phyloP scores from a whole-genome alignment of 176 grass and related monocot genomes.

The Otatea glauca region DNA sequence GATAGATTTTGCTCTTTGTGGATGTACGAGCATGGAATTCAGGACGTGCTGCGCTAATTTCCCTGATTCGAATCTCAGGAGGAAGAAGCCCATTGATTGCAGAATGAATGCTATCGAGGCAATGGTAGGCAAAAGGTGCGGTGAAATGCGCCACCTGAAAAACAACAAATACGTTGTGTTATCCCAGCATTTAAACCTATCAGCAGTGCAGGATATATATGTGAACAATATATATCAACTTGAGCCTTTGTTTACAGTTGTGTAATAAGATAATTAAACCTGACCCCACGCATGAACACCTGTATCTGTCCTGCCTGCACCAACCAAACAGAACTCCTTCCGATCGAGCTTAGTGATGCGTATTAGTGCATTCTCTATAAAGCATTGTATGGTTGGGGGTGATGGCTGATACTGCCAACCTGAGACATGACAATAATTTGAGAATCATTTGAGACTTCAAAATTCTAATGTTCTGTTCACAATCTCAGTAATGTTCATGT shows the following conservation, averaged over 20 bases:
- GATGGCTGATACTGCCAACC: conserved; percentile 97
- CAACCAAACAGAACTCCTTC: conserved; percentile 81
- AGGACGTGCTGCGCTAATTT: conserved; percentile 69
- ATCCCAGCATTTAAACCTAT: neutral
- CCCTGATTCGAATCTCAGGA: conserved; percentile 81
- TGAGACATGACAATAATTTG: conserved; percentile 43
- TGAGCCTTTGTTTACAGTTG: conserved; percentile 38
- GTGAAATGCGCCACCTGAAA: conserved; percentile 87
- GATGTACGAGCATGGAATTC: conserved; percentile 91
- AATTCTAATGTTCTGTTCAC: neutral
- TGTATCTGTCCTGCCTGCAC: conserved; percentile 87
- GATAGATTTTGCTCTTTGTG: conserved; percentile 88
- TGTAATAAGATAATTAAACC: conserved; percentile 65
- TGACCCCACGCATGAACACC: conserved; percentile 98
- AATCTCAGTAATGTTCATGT: conserved; percentile 6
- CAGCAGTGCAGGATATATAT: conserved; percentile 33
- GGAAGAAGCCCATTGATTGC: conserved; percentile 92
- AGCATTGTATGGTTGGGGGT: conserved; percentile 85
- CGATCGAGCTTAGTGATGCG: conserved; percentile 73
- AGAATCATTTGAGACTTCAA: conserved; percentile 38
- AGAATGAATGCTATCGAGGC: conserved; percentile 71
- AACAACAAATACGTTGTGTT: conserved; percentile 28
- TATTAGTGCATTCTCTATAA: conserved; percentile 78
- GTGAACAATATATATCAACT: conserved; percentile 21
- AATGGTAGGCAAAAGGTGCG: conserved; percentile 74